phyloP scores from a whole-genome alignment of 805 yeast species.

The Millerago galiae region DNA sequence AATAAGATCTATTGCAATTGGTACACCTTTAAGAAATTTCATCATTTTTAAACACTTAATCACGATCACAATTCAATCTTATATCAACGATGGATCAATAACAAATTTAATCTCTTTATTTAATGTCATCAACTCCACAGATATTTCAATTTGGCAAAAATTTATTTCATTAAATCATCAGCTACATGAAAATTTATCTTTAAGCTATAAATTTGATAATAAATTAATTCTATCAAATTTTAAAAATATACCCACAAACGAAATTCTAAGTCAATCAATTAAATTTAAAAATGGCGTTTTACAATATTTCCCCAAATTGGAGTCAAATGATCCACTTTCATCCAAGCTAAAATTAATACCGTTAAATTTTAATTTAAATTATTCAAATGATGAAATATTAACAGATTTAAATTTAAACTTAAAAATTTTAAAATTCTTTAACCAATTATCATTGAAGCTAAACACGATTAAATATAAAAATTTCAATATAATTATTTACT shows the following conservation, averaged over 20 bases:
- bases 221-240: slow-evolving; percentile 17
- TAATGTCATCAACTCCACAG: slow-evolving; percentile 19
- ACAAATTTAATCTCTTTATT: slow-evolving; percentile 16
- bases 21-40: slow-evolving; percentile 47
- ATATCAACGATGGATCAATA: slow-evolving; percentile 19
- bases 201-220: slow-evolving; percentile 17
- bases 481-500: slow-evolving; percentile 35
- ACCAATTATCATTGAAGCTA: slow-evolving; percentile 28
- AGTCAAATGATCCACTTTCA: slow-evolving; percentile 27
- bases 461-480: slow-evolving; percentile 32
- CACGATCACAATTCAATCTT: slow-evolving; percentile 39
- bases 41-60: slow-evolving; percentile 54
- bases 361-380: slow-evolving; percentile 20
- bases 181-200: slow-evolving; percentile 13
- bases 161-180: slow-evolving; percentile 10
- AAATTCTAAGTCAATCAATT: slow-evolving; percentile 10
- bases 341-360: slow-evolving; percentile 29
- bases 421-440: slow-evolving; percentile 23
- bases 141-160: slow-evolving; percentile 18
- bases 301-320: slow-evolving; percentile 25
- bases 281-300: slow-evolving; percentile 18
- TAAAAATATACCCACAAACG: slow-evolving; percentile 16
- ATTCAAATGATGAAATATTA: slow-evolving; percentile 14
- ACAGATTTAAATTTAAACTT: slow-evolving; percentile 22
- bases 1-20: slow-evolving; percentile 53